phyloP scores from a whole-genome alignment of 345 rosid species.

The Pelargonium nanum region DNA sequence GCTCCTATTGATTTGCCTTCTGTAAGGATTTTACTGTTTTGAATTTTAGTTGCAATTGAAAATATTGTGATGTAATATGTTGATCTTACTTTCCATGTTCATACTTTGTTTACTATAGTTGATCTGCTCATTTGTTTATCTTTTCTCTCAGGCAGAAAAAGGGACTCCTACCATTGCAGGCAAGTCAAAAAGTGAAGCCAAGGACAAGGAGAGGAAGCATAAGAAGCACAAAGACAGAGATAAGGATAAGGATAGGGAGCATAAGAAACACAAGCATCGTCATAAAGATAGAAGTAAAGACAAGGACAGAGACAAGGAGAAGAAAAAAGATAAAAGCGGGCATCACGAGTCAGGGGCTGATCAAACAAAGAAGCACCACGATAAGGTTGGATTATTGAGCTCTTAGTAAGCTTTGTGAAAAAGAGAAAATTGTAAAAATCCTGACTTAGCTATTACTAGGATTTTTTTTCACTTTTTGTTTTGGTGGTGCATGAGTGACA shows the following conservation, averaged over 20 bases:
- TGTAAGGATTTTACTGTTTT: conserved; percentile 31
- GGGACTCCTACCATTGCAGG: conserved; percentile 70
- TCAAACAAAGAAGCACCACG: conserved; percentile 76
- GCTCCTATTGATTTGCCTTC: conserved; percentile 51
- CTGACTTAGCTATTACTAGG: too few species aligned
- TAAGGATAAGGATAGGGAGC: conserved; percentile 83
- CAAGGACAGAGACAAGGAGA: conserved; percentile 69
- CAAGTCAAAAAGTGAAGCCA: conserved; percentile 65
- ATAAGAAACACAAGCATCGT: conserved; percentile 79
- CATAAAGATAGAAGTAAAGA: conserved; percentile 82
- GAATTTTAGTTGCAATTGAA: background rate
- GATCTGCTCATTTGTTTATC: background rate
- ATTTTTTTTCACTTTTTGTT: background rate
- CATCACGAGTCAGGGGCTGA: conserved; percentile 72
- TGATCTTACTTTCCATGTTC: background rate
- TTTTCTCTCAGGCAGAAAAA: conserved; percentile 50
- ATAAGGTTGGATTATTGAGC: conserved; percentile 46
- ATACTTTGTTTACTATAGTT: background rate
- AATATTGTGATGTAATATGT: background rate
- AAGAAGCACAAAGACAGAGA: conserved; percentile 80
- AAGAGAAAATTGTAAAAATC: conserved; percentile 1
- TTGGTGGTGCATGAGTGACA: background rate
- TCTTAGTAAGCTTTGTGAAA: conserved; percentile 24
- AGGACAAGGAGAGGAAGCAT: conserved; percentile 87
- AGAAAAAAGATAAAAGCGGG: conserved; percentile 71